Evolutionary conservation across 495 filamentous ascomycete genomes (phyloP).

Genomic region (Opeltia flavorubescens): DNA sequence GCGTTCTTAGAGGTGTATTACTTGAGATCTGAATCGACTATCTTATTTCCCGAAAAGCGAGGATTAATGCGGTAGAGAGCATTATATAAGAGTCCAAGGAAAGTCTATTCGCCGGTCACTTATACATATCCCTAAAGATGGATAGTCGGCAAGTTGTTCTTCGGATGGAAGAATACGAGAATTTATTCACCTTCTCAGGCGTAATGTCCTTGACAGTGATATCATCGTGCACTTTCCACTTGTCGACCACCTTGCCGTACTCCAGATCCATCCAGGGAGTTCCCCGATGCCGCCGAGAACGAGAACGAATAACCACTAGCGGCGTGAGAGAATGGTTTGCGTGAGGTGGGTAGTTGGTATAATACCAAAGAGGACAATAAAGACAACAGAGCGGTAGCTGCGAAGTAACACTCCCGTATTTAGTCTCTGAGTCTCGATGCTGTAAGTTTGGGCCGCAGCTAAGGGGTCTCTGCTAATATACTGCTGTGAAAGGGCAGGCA

Average conservation of each 20-base stretch:
- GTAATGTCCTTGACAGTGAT: slow-evolving; percentile 82
- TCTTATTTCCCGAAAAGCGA: slow-evolving; percentile 76
- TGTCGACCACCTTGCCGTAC: slow-evolving; percentile 96
- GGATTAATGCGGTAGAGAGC: slow-evolving; percentile 91
- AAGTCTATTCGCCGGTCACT: slow-evolving; percentile 90
- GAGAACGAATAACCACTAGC: too few relatives aligned
- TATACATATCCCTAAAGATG: slow-evolving; percentile 75
- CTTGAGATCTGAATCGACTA: slow-evolving; percentile 84
- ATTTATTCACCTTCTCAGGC: slow-evolving; percentile 56
- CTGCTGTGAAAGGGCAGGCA: too few relatives aligned
- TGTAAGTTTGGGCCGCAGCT: too few relatives aligned
- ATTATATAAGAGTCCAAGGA: slow-evolving; percentile 82
- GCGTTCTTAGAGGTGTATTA: slow-evolving; percentile 94
- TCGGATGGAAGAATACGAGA: background rate
- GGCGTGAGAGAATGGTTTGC: too few relatives aligned
- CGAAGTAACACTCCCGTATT: too few relatives aligned
- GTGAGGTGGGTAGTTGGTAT: too few relatives aligned
- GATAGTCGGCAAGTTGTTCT: slow-evolving; percentile 11
- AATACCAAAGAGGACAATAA: too few relatives aligned
- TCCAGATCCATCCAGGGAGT: slow-evolving; percentile 98
- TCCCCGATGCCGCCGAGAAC: too few relatives aligned
- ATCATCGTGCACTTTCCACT: slow-evolving; percentile 99
- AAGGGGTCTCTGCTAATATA: too few relatives aligned
- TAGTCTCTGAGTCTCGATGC: too few relatives aligned
- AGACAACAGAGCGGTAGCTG: too few relatives aligned